Base-by-base conservation (phyloP, 108 stramenopile genomes). In the Skeletonema grethae region DNA sequence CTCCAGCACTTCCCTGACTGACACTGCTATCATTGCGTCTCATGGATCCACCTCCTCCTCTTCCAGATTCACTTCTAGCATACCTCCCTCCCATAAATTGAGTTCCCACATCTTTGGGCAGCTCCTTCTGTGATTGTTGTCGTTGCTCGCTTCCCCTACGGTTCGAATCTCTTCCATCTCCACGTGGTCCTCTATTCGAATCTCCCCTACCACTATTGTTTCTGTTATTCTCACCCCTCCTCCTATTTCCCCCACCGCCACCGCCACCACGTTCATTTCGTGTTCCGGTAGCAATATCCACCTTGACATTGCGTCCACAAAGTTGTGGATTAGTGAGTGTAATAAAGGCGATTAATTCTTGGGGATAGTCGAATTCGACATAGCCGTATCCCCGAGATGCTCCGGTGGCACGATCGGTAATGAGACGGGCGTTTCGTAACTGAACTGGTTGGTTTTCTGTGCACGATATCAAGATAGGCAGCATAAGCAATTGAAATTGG, bases 281-380 rank as follows among this genome's bases (percentile, higher is more conserved):
- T 8, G 45, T 45, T 12, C 65, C 67, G 18, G 70, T 68, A 12
- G 90, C 88, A 15, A 86, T 76, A 77, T 92, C 86, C 38, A 92
- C 64, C 65, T 92, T 87, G 63, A 92, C 76, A 38, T 69, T 82
- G 31, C 91, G 85, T 34, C 88, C 87, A 39, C 50, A 48, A 13
- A 80, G 59, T 70, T 80, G 67, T 46, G 57, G 72, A 63, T 70
- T 60, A 46, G 20, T 15, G 18, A 80, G 10, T 35, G 64, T 36
- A 46, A 80, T 36, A 24, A 80, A 80, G 22, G 55, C 55, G 62
- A 77, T 36, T 41, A 83, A 77, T 67, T 83, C 82, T 41, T 79
- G 56, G 4, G 61, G 57, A 48, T 61, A 39, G 25, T 61, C 69
- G 39, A 83, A 79, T 48, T 83, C 82, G 22, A 83, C 77, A 58